These are phyloP conservation scores for Fusarium sublunatum DNA, from an alignment of 2,329 filamentous ascomycete species.

Conservation along the genomic window DNA sequence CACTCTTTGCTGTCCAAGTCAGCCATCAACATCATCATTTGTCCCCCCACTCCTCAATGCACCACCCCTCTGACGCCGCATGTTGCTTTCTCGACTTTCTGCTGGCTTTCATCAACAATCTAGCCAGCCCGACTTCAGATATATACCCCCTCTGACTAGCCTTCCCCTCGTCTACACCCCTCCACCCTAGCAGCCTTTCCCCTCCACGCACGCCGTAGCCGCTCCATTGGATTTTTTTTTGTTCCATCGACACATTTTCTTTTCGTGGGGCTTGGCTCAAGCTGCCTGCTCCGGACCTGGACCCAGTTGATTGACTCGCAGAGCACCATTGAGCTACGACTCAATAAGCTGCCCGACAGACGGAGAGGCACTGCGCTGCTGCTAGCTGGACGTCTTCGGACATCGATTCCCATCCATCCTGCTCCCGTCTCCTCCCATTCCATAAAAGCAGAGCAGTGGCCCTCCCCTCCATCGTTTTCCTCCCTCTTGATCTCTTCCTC, in stretches of 20 bases:
- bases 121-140: conserved; percentile 40
- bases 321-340: conserved; percentile 22
- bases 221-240: conserved; percentile 43
- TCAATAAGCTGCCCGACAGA: conserved; percentile 31
- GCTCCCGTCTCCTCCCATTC: conserved; percentile 34
- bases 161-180: conserved; percentile 32
- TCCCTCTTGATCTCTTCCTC: conserved; percentile 29
- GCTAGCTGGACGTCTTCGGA: conserved; percentile 23
- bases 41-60: conserved; percentile 32
- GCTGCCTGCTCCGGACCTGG: conserved; percentile 34
- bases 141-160: conserved; percentile 21
- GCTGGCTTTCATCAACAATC: conserved; percentile 15
- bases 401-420: conserved; percentile 34
- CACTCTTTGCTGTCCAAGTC: conserved; percentile 1
- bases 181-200: conserved; percentile 25
- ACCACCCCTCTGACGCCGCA: conserved; percentile 22
- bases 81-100: conserved; percentile 9
- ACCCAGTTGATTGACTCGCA: conserved; percentile 40
- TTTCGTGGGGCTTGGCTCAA: conserved; percentile 39
- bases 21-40: conserved; percentile 35
- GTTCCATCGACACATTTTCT: conserved; percentile 28
- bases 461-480: conserved; percentile 28
- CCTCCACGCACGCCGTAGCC: conserved; percentile 39
- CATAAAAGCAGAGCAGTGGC: conserved; percentile 44
- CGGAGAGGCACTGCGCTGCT: conserved; percentile 25